Conservation (phyloP, 2,329 filamentous ascomycete species). For the Hymenotorrendiella dingleyae region DNA sequence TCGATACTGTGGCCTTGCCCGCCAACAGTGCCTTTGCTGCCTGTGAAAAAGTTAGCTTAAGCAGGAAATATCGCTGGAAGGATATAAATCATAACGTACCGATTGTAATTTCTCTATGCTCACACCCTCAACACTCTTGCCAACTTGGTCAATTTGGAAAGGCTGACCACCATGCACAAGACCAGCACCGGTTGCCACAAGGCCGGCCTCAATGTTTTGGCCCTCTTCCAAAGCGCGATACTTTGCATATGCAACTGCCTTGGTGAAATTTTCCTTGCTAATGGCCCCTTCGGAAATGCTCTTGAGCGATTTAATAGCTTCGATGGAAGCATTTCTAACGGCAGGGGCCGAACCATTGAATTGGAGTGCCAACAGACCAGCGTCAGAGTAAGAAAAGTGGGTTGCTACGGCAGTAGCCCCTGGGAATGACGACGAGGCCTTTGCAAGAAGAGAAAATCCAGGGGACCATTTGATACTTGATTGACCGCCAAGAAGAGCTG, state of each 20-base stretch:
- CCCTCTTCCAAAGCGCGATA: constrained; percentile 81
- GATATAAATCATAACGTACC: constrained; percentile 50
- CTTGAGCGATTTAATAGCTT: constrained; percentile 77
- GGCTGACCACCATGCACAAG: constrained; percentile 76
- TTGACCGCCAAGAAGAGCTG: constrained; percentile 82
- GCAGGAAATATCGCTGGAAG: constrained; percentile 28
- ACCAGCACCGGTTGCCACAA: constrained; percentile 79
- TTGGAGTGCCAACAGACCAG: constrained; percentile 80
- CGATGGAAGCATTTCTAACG: constrained; percentile 68
- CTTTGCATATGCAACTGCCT: constrained; percentile 89
- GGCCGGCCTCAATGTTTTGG: constrained; percentile 69
- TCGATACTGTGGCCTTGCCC: constrained; percentile 80
- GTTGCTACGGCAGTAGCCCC: constrained; percentile 66
- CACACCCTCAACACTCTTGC: constrained; percentile 74
- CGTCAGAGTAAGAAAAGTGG: constrained; percentile 86
- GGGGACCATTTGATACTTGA: constrained; percentile 92
- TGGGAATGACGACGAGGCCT: constrained; percentile 62
- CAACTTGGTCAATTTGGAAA: constrained; percentile 75
- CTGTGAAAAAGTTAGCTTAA: constrained; percentile 40
- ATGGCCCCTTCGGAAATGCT: constrained; percentile 69
- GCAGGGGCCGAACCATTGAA: constrained; percentile 68
- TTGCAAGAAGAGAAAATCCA: constrained; percentile 85
- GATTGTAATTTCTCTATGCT: constrained; percentile 78
- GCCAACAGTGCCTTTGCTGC: constrained; percentile 82
- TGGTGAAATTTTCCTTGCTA: constrained; percentile 79